Evolutionary conservation across 2,329 filamentous ascomycete genomes (phyloP), one percentile per base, ranked within the genome.

Genomic region (Epichloe festucae): DNA sequence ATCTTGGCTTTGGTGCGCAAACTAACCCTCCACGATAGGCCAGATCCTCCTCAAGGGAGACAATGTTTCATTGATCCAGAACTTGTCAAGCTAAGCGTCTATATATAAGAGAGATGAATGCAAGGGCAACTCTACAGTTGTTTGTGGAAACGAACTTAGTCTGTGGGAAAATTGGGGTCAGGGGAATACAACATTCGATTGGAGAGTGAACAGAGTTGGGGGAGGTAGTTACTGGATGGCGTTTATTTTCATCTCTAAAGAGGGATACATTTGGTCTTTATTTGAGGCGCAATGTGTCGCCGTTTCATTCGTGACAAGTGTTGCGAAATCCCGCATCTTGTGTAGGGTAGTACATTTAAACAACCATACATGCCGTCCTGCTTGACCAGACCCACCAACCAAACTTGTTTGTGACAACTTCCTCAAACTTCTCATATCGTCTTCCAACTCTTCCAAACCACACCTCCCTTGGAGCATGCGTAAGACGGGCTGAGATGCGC

Each of bases 11-110:
- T 27, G 23, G 23, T 48, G 10, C 39, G 19, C 21, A 47, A 38
- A 57, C 65, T 67, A 55, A 67, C 51, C 21, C 54, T n/a, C 36
- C n/a, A 3, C 3, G 53, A 31, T 58, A 89, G 86, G 87, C 54
- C 88, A 90, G 71, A 90, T 94, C 57, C 71, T 94, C 57, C 77
- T 94, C 58, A 93, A 93, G 72, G 87, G 87, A 60, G 88, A 93
- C 72, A 93, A 91, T 63, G 87, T 94, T 48, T 87, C 87, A 36
- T 73, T 94, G 59, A 90, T 93, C 59, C 87, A 86, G 63, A 75
- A 67, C 60, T 42, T 54, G 48, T 54, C 52, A 47, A 48, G 41
- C 42, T 54, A 44, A 39, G 27, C 7, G 14, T 21, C 52, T 19
- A 35, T 14, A 6, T 2, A 7, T 31, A 3, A 36, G 31, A 4